phyloP scores from a whole-genome alignment of 1,284 basidiomycete genomes.

The Naganishia sp. region DNA sequence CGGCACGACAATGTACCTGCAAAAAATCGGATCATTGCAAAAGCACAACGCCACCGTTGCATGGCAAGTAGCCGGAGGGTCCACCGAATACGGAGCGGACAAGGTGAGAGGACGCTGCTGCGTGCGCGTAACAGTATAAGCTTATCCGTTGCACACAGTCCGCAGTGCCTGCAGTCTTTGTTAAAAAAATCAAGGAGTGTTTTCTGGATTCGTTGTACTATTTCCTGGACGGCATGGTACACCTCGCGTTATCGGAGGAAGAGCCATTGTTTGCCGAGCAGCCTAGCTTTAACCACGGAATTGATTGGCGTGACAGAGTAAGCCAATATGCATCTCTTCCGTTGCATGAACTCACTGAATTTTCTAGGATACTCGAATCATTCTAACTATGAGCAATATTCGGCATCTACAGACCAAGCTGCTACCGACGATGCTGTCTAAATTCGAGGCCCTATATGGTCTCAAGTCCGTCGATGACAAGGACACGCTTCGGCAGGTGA shows the following conservation, averaged over 20 bases:
- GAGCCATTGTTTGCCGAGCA: slow-evolving; percentile 29
- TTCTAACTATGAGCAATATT: slow-evolving; percentile 89
- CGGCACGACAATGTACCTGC: slow-evolving; percentile 61
- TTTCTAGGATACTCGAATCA: slow-evolving; percentile 75
- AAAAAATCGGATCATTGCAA: slow-evolving; percentile 79
- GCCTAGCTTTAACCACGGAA: slow-evolving; percentile 3
- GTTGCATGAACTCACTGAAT: background rate
- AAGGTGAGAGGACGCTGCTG: slow-evolving; percentile 43
- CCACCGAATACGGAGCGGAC: slow-evolving; percentile 56
- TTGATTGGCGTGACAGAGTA: slow-evolving; percentile 33
- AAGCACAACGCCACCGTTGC: slow-evolving; percentile 74
- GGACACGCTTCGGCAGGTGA: slow-evolving; percentile 72
- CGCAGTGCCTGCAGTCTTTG: slow-evolving; percentile 46
- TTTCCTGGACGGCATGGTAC: slow-evolving; percentile 84
- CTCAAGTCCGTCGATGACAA: slow-evolving; percentile 74
- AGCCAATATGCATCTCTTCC: background rate
- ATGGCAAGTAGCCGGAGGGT: slow-evolving; percentile 79
- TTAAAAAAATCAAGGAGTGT: slow-evolving; percentile 73
- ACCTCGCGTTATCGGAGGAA: slow-evolving; percentile 72
- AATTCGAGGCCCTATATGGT: slow-evolving; percentile 76
- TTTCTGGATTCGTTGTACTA: slow-evolving; percentile 87
- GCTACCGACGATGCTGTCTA: slow-evolving; percentile 76
- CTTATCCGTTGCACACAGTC: background rate
- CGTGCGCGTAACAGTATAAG: too few relatives aligned
- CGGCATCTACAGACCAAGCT: slow-evolving; percentile 68